A percentile compares a stretch with the other conserved stretches of the same genome.
phyloP scores from a whole-genome alignment of 208 protist genomes.

The Wallacemonas sp. region DNA sequence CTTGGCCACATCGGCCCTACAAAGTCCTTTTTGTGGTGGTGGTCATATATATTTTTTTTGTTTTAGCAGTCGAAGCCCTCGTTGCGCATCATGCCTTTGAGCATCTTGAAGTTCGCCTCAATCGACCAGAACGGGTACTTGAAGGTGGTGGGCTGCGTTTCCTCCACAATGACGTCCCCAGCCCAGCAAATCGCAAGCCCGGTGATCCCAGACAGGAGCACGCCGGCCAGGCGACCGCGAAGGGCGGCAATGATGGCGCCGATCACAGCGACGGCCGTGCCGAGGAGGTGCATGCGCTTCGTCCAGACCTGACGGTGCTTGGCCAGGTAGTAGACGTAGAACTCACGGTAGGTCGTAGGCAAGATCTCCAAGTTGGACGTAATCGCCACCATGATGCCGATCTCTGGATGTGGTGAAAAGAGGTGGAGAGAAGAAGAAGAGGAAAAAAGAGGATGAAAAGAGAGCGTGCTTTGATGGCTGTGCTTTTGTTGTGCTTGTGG shows the following conservation, averaged over 20 bases:
- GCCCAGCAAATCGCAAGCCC: conserved; percentile 46
- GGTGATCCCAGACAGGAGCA: conserved; percentile 13
- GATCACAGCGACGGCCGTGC: conserved; percentile 33
- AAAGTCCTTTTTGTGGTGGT: too few relatives aligned
- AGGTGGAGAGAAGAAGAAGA: not conserved
- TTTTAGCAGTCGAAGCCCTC: conserved; percentile 1
- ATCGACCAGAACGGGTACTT: conserved; percentile 59
- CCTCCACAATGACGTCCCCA: conserved; percentile 43
- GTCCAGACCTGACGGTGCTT: conserved; percentile 33
- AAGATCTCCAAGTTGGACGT: conserved; percentile 18
- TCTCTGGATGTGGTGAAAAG: not conserved
- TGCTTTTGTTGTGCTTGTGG: too few relatives aligned
- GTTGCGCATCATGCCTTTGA: conserved; percentile 34
- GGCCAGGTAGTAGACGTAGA: conserved; percentile 39
- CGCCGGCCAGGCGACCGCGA: conserved; percentile 20
- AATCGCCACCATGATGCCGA: conserved; percentile 20
- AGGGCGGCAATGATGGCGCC: conserved; percentile 23
- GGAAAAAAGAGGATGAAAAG: not conserved
- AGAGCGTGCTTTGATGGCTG: too few relatives aligned
- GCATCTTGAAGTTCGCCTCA: conserved; percentile 53
- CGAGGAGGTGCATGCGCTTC: conserved; percentile 31
- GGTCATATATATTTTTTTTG: too few relatives aligned
- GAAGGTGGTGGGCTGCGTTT: conserved; percentile 46
- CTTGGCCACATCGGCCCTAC: too few relatives aligned
- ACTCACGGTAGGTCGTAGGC: conserved; percentile 38